These are phyloP conservation scores for Leucogyrophana mollusca DNA, from an alignment of 768 basidiomycete species.

Conservation along the genomic window DNA sequence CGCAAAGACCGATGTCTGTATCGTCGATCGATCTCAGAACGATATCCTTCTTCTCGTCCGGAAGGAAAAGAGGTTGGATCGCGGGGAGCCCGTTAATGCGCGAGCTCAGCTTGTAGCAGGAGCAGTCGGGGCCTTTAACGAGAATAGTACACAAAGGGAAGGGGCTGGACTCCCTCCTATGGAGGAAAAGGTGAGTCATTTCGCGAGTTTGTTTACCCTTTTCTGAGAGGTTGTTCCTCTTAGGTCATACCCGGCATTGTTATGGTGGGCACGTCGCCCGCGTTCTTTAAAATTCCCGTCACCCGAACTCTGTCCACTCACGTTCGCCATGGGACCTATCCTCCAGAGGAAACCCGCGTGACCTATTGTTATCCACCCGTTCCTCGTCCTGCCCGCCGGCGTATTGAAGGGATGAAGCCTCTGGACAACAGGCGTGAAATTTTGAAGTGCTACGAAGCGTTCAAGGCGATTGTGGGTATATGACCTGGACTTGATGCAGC, in stretches of 20 bases:
- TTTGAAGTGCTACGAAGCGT: constrained; percentile 4
- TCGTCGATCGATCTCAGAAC: constrained; percentile 15
- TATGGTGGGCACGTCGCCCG: constrained; percentile 3
- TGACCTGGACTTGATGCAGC: background rate
- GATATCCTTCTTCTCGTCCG: constrained; percentile 22
- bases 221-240: background rate
- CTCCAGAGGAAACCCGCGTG: background rate
- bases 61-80: constrained; percentile 18
- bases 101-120: background rate
- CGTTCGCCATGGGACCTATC: background rate
- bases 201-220: background rate
- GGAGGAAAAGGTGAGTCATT: constrained; percentile 4
- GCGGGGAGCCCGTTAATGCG: constrained; percentile 9
- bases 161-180: background rate
- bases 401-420: constrained; percentile 2
- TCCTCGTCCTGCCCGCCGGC: background rate
- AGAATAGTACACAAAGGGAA: background rate
- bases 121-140: background rate
- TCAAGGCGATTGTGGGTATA: constrained; percentile 17
- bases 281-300: constrained; percentile 2
- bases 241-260: constrained; percentile 8
- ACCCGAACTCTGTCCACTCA: background rate
- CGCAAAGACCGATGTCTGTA: constrained; percentile 22
- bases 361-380: background rate
- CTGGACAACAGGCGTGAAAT: constrained; percentile 2